Evolutionary conservation across 495 filamentous ascomycete species (phyloP), one percentile per base, ranked within the genome.

Genomic region (Patellaria atrata): DNA sequence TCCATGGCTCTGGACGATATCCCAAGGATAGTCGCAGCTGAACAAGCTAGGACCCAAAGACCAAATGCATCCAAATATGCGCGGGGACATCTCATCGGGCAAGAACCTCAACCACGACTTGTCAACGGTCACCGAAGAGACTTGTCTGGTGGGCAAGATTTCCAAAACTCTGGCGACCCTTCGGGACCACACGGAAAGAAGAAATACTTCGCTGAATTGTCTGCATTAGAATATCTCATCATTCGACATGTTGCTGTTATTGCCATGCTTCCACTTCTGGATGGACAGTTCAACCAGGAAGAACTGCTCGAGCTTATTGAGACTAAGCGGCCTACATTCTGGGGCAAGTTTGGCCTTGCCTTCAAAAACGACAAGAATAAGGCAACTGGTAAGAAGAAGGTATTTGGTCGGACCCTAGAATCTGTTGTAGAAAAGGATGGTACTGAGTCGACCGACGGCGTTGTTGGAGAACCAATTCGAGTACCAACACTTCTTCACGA

Each of bases 281-380:
- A 92, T 40, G 38, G 75, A 10, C 71, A 87, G 44, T 96, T 94
- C 59, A 82, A 79, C 13, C 67, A 96, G 47, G 91, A 94, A 43
- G 91, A 99, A 52, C 61, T 99, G n/a, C 68, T 99, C 8, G 75
- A 81, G 32, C 68, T 99, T 21, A 96, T 99, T 33, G 91, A 96
- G 51, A 85, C 82, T 11, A 77, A 78, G 45, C 89, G 94, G 50
- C 75, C 80, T 7, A 94, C 79, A 2, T 92, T 96, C 60, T 99
- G 89, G 89, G 82, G 82, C 45, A 92, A 92, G 48, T 92, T 96
- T 39, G 87, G 87, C 33, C 92, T 92, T 48, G 87, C 86, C 9
- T 97, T 97, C 65, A 82, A 91, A 48, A 70, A 70, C 35, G 84
- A 91, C 43, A 68, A 68, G 35, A 73, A 72, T 44, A 89, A 56